Evolutionary conservation across 495 filamentous ascomycete genomes (phyloP), one percentile per base, ranked within the genome.

Genomic region (Penicillium argentinense): DNA sequence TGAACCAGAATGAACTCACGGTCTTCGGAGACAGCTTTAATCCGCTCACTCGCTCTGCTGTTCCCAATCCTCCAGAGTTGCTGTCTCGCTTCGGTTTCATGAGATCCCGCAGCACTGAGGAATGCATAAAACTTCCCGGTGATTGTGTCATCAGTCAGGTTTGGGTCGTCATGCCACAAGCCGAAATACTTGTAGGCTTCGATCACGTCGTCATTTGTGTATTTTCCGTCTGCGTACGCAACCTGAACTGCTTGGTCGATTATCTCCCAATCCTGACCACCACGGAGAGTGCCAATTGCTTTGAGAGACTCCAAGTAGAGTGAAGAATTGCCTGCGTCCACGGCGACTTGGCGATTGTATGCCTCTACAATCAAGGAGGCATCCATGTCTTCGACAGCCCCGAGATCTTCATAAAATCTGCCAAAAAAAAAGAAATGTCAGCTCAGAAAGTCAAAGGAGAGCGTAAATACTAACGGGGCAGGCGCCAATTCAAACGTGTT

Each of bases 171-270:
- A 18, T 59, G 46, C 13, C 59, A 56, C 1, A 84, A 56, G 8
- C 68, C 73, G 43, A 87, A 77, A 42, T 72, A 79, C 27, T 64
- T 52, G 54, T 80, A 85, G 5, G 83, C 82, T 44, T 77, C 75
- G 14, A 54, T 51, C 2, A 87, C 45, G 24, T 86, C 73, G 1
- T 72, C 59, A 32, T 82, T 72, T 17, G 75, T 70, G 39, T 68
- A 75, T 49, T 66, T 68, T 19, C 69, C 69, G 44, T 74, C 66
- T 3, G 62, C 47, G 45, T 70, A 73, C 17, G 72, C 71, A 6
- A 53, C 26, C 23, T 62, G 53, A n/a, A 71, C 65, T 12, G 71
- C 70, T 17, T 57, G 56, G 6, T 68, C 58, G 22, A 75, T 68
- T 1, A 59, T 51, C 22, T 56, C 53, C 24, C 42, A 48, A 47